Base-by-base conservation (phyloP, 225 moss, liverwort and hornwort species). In the Lunularia cruciata region DNA sequence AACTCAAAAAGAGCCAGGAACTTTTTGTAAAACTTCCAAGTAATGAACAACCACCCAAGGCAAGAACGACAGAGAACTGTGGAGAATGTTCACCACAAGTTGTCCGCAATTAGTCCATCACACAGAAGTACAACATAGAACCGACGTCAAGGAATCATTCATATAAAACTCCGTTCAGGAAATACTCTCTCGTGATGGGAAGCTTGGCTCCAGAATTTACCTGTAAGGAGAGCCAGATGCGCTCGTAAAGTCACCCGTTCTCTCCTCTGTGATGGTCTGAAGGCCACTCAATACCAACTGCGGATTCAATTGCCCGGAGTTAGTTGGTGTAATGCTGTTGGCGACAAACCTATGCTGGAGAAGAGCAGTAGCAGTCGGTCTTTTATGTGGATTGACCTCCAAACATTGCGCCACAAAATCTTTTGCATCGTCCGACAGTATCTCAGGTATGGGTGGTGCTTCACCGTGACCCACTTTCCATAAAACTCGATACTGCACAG, bases 401-500 rank as follows among this genome's bases (percentile, higher is more conserved):
- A 92, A 77, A 84, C 95, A 95, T 23, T 70, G 83, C 58, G 52
- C 67, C 3, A 95, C 75, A 48, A 95, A 95, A 72, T 90, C 88
- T 73, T 83, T 80, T 45, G 90, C 77, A 71, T 83, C 74, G 0
- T 84, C 88, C 13, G 80, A 79, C 22, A 92, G 74, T 0, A 76
- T 74, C 0, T 96, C 95, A 14, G 95, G 90, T 58, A 95, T 89
- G 11, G 88, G 84, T 11, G 95, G 95, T 0, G 83, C 86, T 64
- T 86, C 87, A n/a, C 84, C 95, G 60, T 86, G 78, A 49, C 88
- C 92, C 53, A 95, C 87, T 80, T 80, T 91, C 90, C 90, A 92
- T 39, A 92, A 80, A 23, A 85, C 92, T 42, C 43, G 70, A 48
- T 74, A 65, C 84, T 84, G 73, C 51, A 73, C 39, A 72, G 25